Conservation (phyloP, 2,329 filamentous ascomycete genomes). For the Fusarium haematococcum region DNA sequence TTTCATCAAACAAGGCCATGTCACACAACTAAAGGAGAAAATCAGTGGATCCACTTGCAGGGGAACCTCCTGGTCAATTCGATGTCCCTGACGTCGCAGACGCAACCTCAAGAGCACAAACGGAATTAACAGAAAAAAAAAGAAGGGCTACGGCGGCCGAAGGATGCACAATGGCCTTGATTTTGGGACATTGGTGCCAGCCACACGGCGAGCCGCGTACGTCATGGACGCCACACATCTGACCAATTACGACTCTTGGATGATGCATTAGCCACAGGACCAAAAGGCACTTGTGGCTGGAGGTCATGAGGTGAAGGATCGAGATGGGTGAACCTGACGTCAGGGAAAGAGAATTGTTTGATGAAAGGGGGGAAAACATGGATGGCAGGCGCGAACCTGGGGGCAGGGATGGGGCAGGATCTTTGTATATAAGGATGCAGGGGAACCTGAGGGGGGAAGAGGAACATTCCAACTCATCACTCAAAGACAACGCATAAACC, state of each 20-base stretch:
- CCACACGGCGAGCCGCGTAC: slow-evolving; percentile 20
- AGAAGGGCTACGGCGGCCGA: slow-evolving; percentile 26
- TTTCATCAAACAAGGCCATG: background rate
- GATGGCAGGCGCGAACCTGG: slow-evolving; percentile 16
- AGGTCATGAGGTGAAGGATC: slow-evolving; percentile 29
- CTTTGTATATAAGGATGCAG: slow-evolving; percentile 30
- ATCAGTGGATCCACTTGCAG: slow-evolving; percentile 26
- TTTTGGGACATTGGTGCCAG: slow-evolving; percentile 19
- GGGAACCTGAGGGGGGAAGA: background rate
- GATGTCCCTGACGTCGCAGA: slow-evolving; percentile 28
- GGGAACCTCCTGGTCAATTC: slow-evolving; percentile 19
- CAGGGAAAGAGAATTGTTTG: slow-evolving; percentile 14
- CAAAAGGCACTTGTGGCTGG: slow-evolving; percentile 20
- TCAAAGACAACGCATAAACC: slow-evolving; percentile 3
- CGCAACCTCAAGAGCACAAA: slow-evolving; percentile 27
- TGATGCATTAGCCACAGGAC: slow-evolving; percentile 23
- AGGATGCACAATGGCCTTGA: slow-evolving; percentile 24
- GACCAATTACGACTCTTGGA: slow-evolving; percentile 7
- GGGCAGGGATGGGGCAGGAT: background rate
- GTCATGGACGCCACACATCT: slow-evolving; percentile 9
- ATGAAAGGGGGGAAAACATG: slow-evolving; percentile 11
- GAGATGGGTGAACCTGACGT: slow-evolving; percentile 32
- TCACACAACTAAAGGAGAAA: background rate
- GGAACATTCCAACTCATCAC: background rate
- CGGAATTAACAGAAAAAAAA: background rate